A percentile compares a stretch with the other conserved stretches of the same genome.
These are phyloP conservation scores for Fraxinus sp. DNA, from an alignment of 305 asterid genomes.

Conservation along the genomic window DNA sequence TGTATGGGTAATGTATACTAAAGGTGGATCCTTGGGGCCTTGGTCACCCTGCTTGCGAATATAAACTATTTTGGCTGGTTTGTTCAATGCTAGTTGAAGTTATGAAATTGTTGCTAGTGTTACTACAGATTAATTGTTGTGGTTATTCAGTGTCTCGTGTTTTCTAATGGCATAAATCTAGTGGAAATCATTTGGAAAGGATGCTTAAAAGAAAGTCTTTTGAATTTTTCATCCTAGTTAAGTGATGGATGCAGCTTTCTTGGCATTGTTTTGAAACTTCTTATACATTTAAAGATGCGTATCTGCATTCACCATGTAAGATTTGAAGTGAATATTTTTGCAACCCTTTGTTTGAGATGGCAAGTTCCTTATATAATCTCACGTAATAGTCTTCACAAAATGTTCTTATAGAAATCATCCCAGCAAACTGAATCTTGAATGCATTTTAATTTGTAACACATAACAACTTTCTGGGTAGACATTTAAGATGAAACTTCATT, in stretches of 20 bases:
- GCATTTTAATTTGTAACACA: not conserved
- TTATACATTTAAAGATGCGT: not conserved
- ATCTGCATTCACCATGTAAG: not conserved
- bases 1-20: not conserved
- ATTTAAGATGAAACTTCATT: not conserved
- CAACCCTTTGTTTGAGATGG: not conserved
- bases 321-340: not conserved
- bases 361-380: not conserved
- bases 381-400: not conserved
- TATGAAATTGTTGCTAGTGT: not conserved
- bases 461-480: not conserved
- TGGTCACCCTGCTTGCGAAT: not conserved
- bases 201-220: not conserved
- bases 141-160: not conserved
- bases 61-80: not conserved
- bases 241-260: not conserved
- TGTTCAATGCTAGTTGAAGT: not conserved
- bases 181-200: not conserved
- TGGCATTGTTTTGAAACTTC: not conserved
- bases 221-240: not conserved
- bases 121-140: not conserved
- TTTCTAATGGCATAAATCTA: not conserved
- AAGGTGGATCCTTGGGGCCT: not conserved
- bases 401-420: not conserved
- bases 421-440: conserved; percentile 2